These are phyloP conservation scores for Ensete ventricosum DNA, from an alignment of 176 grass and related monocot genomes.

Conservation along the genomic window DNA sequence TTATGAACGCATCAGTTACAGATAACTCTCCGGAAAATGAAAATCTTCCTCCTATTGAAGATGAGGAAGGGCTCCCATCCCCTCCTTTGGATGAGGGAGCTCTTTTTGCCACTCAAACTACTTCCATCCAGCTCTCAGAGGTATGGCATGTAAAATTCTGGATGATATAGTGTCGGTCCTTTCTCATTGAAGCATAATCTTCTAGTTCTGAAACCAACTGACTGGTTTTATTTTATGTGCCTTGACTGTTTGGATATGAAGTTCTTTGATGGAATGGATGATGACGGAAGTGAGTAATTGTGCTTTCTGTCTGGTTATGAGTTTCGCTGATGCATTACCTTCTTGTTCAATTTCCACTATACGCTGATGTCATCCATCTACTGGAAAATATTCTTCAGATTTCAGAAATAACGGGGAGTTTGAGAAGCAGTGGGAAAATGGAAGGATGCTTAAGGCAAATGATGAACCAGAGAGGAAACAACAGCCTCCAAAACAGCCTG, in stretches of 20 bases:
- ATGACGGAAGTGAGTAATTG: conserved; percentile 50
- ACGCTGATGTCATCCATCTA: background rate
- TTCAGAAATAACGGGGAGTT: conserved; percentile 8
- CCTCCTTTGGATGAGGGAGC: conserved; percentile 39
- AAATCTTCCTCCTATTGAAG: conserved; percentile 45
- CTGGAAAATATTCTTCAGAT: background rate
- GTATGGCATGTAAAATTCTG: conserved; percentile 20
- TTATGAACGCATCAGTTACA: conserved; percentile 13
- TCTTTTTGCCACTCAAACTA: conserved; percentile 43
- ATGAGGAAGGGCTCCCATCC: conserved; percentile 42
- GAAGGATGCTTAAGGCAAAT: conserved; percentile 2
- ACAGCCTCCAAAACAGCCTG: conserved; percentile 2
- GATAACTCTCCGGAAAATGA: conserved; percentile 56
- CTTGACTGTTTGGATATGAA: conserved; percentile 29
- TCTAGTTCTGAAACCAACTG: conserved; percentile 19
- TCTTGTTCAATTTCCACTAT: background rate
- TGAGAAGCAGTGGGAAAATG: background rate
- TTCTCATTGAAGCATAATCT: background rate
- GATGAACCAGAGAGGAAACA: background rate
- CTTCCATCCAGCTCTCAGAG: conserved; percentile 51
- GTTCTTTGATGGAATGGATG: conserved; percentile 53
- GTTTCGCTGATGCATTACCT: background rate
- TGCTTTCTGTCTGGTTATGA: background rate
- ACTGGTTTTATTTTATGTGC: conserved; percentile 27
- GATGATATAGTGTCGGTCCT: background rate